Evolutionary conservation across 1,139 yeast species (phyloP).

Genomic region (Lodderomyces theae): DNA sequence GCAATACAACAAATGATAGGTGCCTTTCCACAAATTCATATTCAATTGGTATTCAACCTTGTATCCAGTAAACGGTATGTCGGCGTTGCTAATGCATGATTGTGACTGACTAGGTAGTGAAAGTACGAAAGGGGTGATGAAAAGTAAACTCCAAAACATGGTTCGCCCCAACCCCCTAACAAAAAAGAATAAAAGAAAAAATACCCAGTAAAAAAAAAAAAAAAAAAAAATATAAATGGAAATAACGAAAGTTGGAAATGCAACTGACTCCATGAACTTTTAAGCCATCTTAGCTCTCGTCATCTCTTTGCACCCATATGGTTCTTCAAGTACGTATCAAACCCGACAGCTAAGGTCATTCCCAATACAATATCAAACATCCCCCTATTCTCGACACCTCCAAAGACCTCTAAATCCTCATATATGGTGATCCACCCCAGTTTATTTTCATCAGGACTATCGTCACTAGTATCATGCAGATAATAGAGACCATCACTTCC

Average conservation of each 20-base stretch:
- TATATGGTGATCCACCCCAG: conserved; percentile 64
- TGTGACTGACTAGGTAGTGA: conserved; percentile 15
- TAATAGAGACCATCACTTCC: conserved; percentile 58
- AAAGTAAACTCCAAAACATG: not conserved
- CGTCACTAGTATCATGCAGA: conserved; percentile 50
- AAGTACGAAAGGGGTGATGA: not conserved
- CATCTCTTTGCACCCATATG: conserved; percentile 1
- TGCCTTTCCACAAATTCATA: conserved; percentile 14
- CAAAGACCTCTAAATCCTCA: conserved; percentile 37
- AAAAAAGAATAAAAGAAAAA: too few species aligned
- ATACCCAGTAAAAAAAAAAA: not conserved
- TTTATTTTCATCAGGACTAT: conserved; percentile 56
- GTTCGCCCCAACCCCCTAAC: not conserved
- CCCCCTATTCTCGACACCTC: conserved; percentile 29
- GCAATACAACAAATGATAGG: conserved; percentile 28
- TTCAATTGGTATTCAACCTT: conserved; percentile 29
- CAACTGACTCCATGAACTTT: not conserved
- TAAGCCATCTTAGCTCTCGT: too few species aligned
- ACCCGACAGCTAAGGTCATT: conserved; percentile 52
- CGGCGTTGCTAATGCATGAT: conserved; percentile 14
- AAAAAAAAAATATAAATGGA: not conserved
- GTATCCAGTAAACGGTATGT: conserved; percentile 32
- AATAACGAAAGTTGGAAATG: not conserved
- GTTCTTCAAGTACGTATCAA: conserved; percentile 26
- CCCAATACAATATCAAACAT: conserved; percentile 57